Evolutionary conservation across 192 early-diverging fungal species (phyloP).

Genomic region (Rhizophagus sp.): DNA sequence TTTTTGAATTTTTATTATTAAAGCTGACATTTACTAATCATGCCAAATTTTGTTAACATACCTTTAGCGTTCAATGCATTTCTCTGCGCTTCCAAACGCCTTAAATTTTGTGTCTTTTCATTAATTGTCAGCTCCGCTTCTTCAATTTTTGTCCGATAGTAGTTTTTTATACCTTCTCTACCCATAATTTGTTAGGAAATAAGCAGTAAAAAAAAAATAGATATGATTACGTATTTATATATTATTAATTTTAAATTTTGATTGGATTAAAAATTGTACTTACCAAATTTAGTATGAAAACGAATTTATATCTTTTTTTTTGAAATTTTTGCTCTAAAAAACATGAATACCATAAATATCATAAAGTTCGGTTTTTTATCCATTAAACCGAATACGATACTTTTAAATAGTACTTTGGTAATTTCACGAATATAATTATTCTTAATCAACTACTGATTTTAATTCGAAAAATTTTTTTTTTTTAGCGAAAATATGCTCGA

Average conservation of each 20-base stretch:
- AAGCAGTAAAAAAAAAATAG: background rate
- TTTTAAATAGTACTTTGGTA: background rate
- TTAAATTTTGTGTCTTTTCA: constrained; percentile 91
- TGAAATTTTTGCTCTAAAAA: background rate
- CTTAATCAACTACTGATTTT: background rate
- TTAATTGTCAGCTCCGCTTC: constrained; percentile 86
- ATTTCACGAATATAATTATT: background rate
- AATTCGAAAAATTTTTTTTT: background rate
- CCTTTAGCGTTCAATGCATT: constrained; percentile 96
- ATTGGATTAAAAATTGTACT: background rate
- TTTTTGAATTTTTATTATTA: too few species aligned
- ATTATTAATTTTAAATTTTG: background rate
- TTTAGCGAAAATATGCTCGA: background rate
- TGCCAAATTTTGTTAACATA: constrained; percentile 33
- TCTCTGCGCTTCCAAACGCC: constrained; percentile 97
- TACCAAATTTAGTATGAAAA: too few species aligned
- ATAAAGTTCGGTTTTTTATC: background rate
- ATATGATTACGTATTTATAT: background rate
- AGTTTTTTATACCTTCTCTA: constrained; percentile 68
- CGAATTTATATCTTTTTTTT: background rate
- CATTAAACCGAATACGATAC: background rate
- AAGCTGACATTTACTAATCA: too few species aligned
- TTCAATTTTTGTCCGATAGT: constrained; percentile 80
- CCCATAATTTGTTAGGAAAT: constrained; percentile 33
- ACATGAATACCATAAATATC: background rate